These are phyloP conservation scores for Hypoxylon sp. DNA, from an alignment of 2,329 filamentous ascomycete genomes.

Conservation along the genomic window DNA sequence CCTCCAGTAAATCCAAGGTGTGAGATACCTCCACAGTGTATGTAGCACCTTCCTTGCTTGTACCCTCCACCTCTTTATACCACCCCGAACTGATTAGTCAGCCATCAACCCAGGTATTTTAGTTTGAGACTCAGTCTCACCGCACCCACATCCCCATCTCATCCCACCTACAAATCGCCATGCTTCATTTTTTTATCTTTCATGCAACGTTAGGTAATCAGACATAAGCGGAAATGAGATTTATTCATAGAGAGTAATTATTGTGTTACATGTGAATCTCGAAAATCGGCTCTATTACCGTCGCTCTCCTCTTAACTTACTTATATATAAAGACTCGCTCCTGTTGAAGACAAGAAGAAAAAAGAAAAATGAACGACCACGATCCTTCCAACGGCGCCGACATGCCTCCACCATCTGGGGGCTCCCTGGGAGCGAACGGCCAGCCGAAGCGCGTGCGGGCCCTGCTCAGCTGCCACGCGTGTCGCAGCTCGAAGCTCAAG, in stretches of 20 bases:
- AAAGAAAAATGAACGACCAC: conserved; percentile 18
- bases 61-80: too few species aligned
- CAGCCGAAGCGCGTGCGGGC: conserved; percentile 60
- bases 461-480: conserved; percentile 65
- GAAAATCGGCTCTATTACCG: background rate
- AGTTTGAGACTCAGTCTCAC: background rate
- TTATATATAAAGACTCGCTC: background rate
- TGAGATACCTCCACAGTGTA: too few species aligned
- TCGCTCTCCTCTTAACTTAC: background rate
- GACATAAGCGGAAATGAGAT: background rate
- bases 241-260: too few species aligned
- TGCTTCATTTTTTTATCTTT: too few species aligned
- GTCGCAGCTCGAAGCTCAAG: conserved; percentile 66
- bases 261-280: background rate
- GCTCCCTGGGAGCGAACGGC: conserved; percentile 6
- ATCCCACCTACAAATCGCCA: too few species aligned
- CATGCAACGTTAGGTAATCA: conserved; percentile 1
- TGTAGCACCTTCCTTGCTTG: too few species aligned
- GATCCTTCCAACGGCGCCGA: background rate
- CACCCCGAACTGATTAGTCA: background rate
- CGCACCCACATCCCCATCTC: background rate
- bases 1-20: too few species aligned
- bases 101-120: background rate
- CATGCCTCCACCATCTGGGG: conserved; percentile 8
- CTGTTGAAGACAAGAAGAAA: too few species aligned